A percentile compares a stretch with the other conserved stretches of the same genome.
phyloP scores from a whole-genome alignment of 805 yeast species.

The Cephaloascus albidus region DNA sequence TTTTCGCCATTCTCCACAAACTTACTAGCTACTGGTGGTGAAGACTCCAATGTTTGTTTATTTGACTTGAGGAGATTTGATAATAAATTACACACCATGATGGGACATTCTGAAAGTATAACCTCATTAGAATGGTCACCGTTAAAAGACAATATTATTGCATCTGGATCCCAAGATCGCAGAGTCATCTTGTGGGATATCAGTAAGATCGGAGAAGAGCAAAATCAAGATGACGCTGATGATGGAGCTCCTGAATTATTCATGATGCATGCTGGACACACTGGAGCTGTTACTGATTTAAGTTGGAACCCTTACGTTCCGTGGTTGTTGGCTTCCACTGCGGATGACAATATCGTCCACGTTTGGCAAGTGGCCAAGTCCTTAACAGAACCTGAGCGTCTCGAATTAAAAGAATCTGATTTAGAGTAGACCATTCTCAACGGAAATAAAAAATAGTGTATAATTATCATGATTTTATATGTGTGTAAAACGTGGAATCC shows the following conservation, averaged over 20 bases:
- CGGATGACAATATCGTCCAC: conserved; percentile 54
- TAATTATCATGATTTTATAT: too few relatives aligned
- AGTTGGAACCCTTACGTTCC: conserved; percentile 62
- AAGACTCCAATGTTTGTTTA: conserved; percentile 57
- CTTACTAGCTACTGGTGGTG: conserved; percentile 60
- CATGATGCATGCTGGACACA: conserved; percentile 92
- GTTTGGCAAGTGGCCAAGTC: conserved; percentile 39
- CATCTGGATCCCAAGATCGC: conserved; percentile 71
- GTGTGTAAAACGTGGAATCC: too few relatives aligned
- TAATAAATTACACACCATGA: conserved; percentile 54
- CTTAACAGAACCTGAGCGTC: conserved; percentile 10
- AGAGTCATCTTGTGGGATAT: conserved; percentile 79
- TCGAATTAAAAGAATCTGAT: conserved; percentile 5
- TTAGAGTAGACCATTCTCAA: too few relatives aligned
- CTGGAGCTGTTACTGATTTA: conserved; percentile 66
- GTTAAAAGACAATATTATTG: conserved; percentile 64
- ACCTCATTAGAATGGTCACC: conserved; percentile 75
- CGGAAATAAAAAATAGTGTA: too few relatives aligned
- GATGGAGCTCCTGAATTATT: conserved; percentile 85
- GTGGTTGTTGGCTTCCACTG: conserved; percentile 66
- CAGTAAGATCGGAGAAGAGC: conserved; percentile 73
- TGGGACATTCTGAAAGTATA: conserved; percentile 71
- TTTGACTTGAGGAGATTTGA: conserved; percentile 48
- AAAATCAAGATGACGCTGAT: conserved; percentile 77
- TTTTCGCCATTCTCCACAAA: conserved; percentile 55